Percentiles rank a stretch among this genome's conserved stretches.
phyloP scores from a whole-genome alignment of 768 basidiomycete genomes.

The Pleurotus cornucopiae region DNA sequence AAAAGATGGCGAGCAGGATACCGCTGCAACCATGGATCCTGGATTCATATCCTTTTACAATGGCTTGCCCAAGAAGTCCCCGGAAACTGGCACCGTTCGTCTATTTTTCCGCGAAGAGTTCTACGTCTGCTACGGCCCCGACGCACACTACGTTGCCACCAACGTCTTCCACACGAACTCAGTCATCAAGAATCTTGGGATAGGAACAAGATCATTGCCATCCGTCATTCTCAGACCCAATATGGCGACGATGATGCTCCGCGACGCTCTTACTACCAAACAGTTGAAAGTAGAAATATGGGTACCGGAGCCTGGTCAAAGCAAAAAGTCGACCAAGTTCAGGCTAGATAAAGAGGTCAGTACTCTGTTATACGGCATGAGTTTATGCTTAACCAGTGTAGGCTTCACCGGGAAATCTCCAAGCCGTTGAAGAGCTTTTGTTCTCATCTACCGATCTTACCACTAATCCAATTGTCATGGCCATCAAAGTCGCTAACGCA shows the following conservation, averaged over 20 bases:
- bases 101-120: constrained; percentile 80
- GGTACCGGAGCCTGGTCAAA: constrained; percentile 65
- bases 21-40: constrained; percentile 48
- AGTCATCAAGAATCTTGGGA: constrained; percentile 88
- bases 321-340: constrained; percentile 75
- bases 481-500: constrained; percentile 70
- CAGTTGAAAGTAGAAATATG: constrained; percentile 94
- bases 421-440: constrained; percentile 77
- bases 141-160: constrained; percentile 84
- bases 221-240: constrained; percentile 73
- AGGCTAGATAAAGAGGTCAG: constrained; percentile 75
- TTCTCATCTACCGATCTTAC: constrained; percentile 79
- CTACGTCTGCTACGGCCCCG: constrained; percentile 83
- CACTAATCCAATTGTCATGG: constrained; percentile 84
- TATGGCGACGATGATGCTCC: constrained; percentile 75
- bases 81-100: constrained; percentile 77
- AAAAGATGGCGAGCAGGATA: constrained; percentile 40
- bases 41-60: constrained; percentile 75
- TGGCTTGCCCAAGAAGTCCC: constrained; percentile 60
- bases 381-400: constrained; percentile 13
- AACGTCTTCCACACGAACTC: constrained; percentile 85
- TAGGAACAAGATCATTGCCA: constrained; percentile 56
- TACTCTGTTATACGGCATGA: neutral
- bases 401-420: constrained; percentile 63
- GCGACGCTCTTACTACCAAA: constrained; percentile 86